A percentile compares a stretch with the other conserved stretches of the same genome.
These are phyloP conservation scores for Amaranthus palmeri DNA, from an alignment of 148 eudicot species.

Conservation along the genomic window DNA sequence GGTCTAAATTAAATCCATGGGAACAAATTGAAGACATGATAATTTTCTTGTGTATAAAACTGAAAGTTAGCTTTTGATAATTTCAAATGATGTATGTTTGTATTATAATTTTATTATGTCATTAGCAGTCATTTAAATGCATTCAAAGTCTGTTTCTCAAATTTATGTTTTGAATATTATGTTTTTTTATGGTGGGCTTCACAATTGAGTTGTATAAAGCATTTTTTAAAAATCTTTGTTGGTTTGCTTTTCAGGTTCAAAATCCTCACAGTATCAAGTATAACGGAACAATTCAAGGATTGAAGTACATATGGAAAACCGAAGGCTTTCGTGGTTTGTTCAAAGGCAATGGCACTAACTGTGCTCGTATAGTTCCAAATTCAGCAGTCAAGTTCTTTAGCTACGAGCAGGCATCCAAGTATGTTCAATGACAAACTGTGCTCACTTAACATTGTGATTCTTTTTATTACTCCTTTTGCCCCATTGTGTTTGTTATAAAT, in stretches of 20 bases:
- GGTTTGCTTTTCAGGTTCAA: slow-evolving; percentile 60
- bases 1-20: background rate
- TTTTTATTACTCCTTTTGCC: background rate
- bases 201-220: background rate
- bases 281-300: slow-evolving; percentile 76
- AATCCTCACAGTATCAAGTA: slow-evolving; percentile 83
- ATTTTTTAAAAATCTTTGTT: background rate
- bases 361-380: slow-evolving; percentile 94
- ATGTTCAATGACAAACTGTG: slow-evolving; percentile 21
- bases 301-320: slow-evolving; percentile 86
- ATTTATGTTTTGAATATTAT: background rate
- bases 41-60: background rate
- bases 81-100: background rate
- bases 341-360: slow-evolving; percentile 91
- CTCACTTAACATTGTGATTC: background rate
- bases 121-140: background rate
- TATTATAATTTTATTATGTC: background rate
- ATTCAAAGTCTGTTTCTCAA: background rate
- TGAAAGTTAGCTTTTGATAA: background rate
- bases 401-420: slow-evolving; percentile 92
- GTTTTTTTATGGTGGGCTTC: background rate
- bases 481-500: no score
- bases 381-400: slow-evolving; percentile 94
- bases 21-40: background rate
- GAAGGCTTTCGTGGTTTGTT: slow-evolving; percentile 88